Base-by-base conservation (phyloP, 495 filamentous ascomycete species). In the Parathielavia hyrcaniae region DNA sequence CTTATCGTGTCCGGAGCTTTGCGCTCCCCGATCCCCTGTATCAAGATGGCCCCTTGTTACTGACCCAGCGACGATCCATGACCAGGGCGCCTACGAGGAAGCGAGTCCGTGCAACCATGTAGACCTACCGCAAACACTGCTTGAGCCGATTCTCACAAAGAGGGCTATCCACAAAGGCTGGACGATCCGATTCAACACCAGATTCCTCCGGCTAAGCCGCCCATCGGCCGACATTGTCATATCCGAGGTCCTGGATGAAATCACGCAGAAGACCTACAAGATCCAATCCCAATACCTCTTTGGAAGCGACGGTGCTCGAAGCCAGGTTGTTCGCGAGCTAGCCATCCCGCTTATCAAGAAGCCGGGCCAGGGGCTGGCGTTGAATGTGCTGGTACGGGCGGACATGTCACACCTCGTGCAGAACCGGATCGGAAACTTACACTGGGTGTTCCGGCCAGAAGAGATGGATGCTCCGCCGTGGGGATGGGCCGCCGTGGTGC, bases 241-340 rank as follows among this genome's bases (percentile, higher is more conserved):
- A n/a, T 71, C 68, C 12, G 72, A 63, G 12, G 60, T 81, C 44
- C 57, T 59, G 13, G 81, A 84, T 52, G 61, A 66, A 0, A 19
- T 83, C 23, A 71, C 77, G 0, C 63, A 69, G 2, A 34, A 48
- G 2, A 67, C 69, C 34, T 81, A 82, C 63, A 64, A 67, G 4
- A 74, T 83, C 32, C 67, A 72, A 19, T 76, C 77, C 6, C 75
- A 73, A 30, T 87, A 79, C 57, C 66, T 85, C 2, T 83, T 83
- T 56, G 82, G 82, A 0, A 77, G 76, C 16, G 82, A 85, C 55
- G 82, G 82, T 4, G 81, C 77, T 0, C 66, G 77, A 14, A 80
- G 77, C 58, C 68, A 72, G 35, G 71, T 85, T n/a, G 65, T 81
- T 8, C 67, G 72, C 17, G 74, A 79, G 62, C 63, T 80, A 0